Percentiles rank a stretch among this genome's conserved stretches.
Conservation (phyloP, 768 basidiomycete genomes). For the Boletellus ananiceps region DNA sequence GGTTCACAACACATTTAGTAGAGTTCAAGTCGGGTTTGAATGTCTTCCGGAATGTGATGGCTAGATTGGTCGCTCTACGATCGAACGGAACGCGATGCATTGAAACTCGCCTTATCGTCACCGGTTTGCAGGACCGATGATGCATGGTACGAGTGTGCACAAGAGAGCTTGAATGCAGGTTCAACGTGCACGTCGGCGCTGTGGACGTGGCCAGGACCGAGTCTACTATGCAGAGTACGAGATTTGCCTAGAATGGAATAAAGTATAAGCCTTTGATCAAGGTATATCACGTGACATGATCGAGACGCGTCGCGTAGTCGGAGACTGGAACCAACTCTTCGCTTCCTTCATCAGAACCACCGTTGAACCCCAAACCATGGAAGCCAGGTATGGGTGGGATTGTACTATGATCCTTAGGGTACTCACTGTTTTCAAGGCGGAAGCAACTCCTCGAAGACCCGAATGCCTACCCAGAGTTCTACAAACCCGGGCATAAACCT, state of each 20-base stretch:
- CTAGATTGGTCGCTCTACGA: no score
- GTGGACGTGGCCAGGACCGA: no score
- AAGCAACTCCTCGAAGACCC: slow-evolving; percentile 25
- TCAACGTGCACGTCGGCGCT: no score
- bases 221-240: no score
- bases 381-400: slow-evolving; percentile 19
- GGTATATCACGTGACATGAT: slow-evolving; percentile 10
- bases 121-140: no score
- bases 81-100: no score
- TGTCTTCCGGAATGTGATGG: no score
- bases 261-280: not conserved
- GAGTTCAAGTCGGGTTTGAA: no score
- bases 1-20: no score
- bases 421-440: slow-evolving; percentile 16
- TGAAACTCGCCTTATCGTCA: no score
- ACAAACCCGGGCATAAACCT: slow-evolving; percentile 18
- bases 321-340: slow-evolving; percentile 4
- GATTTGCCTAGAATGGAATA: not conserved
- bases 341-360: slow-evolving; percentile 4
- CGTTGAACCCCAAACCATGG: slow-evolving; percentile 15
- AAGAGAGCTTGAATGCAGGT: no score
- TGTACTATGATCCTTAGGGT: accelerated
- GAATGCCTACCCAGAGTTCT: slow-evolving; percentile 29
- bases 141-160: no score
- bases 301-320: slow-evolving; percentile 23